Evolutionary conservation across 495 filamentous ascomycete genomes (phyloP), one percentile per base, ranked within the genome.

Genomic region (Bombardia bombarda): DNA sequence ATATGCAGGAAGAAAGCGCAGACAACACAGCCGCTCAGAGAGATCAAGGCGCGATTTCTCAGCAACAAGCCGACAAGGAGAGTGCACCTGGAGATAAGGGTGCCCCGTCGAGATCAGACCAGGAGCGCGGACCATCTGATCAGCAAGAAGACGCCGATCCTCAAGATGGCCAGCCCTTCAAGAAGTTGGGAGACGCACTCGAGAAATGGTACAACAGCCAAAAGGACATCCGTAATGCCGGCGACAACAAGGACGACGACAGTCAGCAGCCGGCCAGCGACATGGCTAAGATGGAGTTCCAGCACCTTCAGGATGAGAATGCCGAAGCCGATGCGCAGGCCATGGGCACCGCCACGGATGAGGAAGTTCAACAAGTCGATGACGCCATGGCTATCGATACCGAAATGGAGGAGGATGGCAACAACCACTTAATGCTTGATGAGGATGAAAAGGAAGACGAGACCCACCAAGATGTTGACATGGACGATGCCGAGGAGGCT

Each of bases 131-230:
- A n/a, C 56, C 72, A 25, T 58, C 63, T 10, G 64, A 72, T 8
- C 13, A 47, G 25, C n/a, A 23, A 25, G 52, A 63, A 3, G 56
- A 69, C 16, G 69, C 70, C 40, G 60, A n/a, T n/a, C n/a, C 60
- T 23, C 50, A 66, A 10, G 66, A 68, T n/a, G 54, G 60, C 17
- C 70, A 83, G 40, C 80, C 87, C 2, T 94, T 94, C 70, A 87
- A 90, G 66, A 90, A 92, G 47, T 74, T 99, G 42, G 93, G 93
- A 2, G 87, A 96, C 67, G 81, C 84, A 17, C 72, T 99, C n/a
- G 90, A 96, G 52, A 72, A 81, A 49, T 99, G 90, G 89, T 87
- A 96, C 60, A 78, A 83, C 31, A 81, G 80, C 49, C 85, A 90
- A 50, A 72, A 75, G 21, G 78, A 93, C 43, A 95, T 99, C 42